phyloP scores from a whole-genome alignment of 2,329 filamentous ascomycete species.

The Juglanconis sp. region DNA sequence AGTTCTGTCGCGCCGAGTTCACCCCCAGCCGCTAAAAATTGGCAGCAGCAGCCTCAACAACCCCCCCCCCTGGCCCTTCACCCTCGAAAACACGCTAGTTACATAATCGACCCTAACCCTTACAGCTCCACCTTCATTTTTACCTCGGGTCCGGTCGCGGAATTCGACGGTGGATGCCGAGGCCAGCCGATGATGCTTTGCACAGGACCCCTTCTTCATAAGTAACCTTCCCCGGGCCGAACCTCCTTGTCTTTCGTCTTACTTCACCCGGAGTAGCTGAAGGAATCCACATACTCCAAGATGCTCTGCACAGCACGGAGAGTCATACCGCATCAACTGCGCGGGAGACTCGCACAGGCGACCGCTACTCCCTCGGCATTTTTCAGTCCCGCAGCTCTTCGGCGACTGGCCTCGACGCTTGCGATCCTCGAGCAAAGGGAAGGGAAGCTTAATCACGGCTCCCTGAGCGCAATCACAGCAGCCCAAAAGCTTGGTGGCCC shows the following conservation, averaged over 20 bases:
- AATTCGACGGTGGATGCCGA: slow-evolving; percentile 4
- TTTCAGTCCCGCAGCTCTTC: slow-evolving; percentile 51
- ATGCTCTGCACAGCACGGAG: slow-evolving; percentile 18
- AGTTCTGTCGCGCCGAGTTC: slow-evolving; percentile 5
- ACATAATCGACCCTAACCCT: background rate
- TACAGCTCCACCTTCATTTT: background rate
- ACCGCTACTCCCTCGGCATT: slow-evolving; percentile 28
- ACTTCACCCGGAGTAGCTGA: background rate
- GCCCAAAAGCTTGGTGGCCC: slow-evolving; percentile 82
- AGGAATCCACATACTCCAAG: background rate
- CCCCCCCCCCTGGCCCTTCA: no score
- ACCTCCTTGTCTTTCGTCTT: background rate
- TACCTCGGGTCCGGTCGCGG: slow-evolving; percentile 3
- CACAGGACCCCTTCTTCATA: background rate
- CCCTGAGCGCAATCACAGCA: slow-evolving; percentile 80
- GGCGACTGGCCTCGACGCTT: slow-evolving; percentile 78
- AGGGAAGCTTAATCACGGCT: slow-evolving; percentile 79
- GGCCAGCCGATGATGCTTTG: slow-evolving; percentile 15
- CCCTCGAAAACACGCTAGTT: no score
- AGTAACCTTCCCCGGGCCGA: background rate
- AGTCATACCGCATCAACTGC: slow-evolving; percentile 15
- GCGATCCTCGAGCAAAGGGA: slow-evolving; percentile 91
- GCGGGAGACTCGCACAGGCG: slow-evolving; percentile 13
- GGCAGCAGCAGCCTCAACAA: slow-evolving; percentile 11
- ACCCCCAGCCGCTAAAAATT: slow-evolving; percentile 9